Evolutionary conservation across 495 filamentous ascomycete genomes (phyloP).

Genomic region (Antarctomyces pellizariae): DNA sequence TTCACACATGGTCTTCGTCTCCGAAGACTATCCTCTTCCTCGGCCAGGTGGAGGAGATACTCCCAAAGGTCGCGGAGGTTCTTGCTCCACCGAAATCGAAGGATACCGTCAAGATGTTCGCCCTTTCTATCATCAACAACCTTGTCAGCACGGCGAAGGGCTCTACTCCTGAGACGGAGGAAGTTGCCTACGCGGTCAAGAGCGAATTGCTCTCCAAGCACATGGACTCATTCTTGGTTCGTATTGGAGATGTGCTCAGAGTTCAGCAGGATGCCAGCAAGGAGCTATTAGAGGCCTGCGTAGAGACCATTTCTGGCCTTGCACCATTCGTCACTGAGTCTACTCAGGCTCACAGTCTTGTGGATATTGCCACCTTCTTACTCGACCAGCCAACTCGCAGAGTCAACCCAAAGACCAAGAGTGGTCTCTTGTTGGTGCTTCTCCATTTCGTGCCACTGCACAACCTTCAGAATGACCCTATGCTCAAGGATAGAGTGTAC

Average conservation of each 20-base stretch:
- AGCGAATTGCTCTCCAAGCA: conserved; percentile 42
- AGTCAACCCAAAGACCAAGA: conserved; percentile 67
- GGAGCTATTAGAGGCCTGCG: conserved; percentile 47
- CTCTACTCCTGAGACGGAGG: conserved; percentile 22
- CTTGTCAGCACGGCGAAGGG: conserved; percentile 31
- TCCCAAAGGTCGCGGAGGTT: conserved; percentile 47
- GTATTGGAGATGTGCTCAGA: conserved; percentile 38
- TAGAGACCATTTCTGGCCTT: conserved; percentile 51
- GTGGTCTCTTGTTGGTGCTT: conserved; percentile 47
- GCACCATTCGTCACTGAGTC: conserved; percentile 52
- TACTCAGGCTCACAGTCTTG: conserved; percentile 40
- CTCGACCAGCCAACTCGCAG: conserved; percentile 60
- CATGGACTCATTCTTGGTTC: conserved; percentile 39
- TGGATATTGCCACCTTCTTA: conserved; percentile 55
- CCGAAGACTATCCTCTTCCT: conserved; percentile 44
- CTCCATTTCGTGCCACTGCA: conserved; percentile 50
- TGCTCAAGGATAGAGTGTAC: conserved; percentile 33
- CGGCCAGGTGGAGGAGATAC: conserved; percentile 32
- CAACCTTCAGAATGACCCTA: conserved; percentile 26
- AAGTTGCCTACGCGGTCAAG: conserved; percentile 35
- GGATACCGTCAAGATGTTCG: conserved; percentile 69
- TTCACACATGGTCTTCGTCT: conserved; percentile 55
- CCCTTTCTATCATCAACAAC: conserved; percentile 46
- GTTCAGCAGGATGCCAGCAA: conserved; percentile 33
- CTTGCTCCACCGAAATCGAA: conserved; percentile 52